A percentile compares a stretch with the other conserved stretches of the same genome.
phyloP scores from a whole-genome alignment of 2,329 filamentous ascomycete species.

The Colletotrichum filicis region DNA sequence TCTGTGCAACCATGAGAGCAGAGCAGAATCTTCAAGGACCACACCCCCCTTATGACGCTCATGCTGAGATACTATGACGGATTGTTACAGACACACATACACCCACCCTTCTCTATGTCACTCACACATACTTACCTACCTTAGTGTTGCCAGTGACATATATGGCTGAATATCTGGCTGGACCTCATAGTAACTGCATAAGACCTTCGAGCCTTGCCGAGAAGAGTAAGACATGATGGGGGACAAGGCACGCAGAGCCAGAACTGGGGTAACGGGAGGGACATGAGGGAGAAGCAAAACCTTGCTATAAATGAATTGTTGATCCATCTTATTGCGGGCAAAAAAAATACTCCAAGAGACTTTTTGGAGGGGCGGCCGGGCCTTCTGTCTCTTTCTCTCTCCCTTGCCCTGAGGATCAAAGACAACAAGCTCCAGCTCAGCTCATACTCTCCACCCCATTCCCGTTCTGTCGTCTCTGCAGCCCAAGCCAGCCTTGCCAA shows the following conservation, averaged over 20 bases:
- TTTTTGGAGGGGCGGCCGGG: neutral
- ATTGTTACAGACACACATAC: neutral
- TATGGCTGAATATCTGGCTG: neutral
- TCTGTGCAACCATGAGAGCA: neutral
- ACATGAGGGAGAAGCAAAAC: conserved; percentile 26
- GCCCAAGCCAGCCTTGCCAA: neutral
- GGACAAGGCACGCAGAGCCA: conserved; percentile 24
- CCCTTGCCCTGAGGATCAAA: conserved; percentile 19
- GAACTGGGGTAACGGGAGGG: conserved; percentile 31
- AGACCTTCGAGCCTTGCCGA: neutral
- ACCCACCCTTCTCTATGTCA: too few species aligned
- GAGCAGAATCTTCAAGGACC: conserved; percentile 1
- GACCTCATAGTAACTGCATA: neutral
- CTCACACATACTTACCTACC: neutral
- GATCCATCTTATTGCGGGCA: conserved; percentile 11
- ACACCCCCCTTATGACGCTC: conserved; percentile 5
- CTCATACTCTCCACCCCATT: neutral
- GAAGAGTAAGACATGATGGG: conserved; percentile 21
- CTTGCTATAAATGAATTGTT: conserved; percentile 29
- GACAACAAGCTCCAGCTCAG: conserved; percentile 10
- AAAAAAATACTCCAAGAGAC: neutral
- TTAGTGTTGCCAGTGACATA: neutral
- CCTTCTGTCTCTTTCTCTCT: neutral
- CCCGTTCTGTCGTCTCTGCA: conserved; percentile 1
- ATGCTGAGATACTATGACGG: neutral